These are phyloP conservation scores for Gentiana dahurica DNA, from an alignment of 257 asterid species.

Conservation along the genomic window DNA sequence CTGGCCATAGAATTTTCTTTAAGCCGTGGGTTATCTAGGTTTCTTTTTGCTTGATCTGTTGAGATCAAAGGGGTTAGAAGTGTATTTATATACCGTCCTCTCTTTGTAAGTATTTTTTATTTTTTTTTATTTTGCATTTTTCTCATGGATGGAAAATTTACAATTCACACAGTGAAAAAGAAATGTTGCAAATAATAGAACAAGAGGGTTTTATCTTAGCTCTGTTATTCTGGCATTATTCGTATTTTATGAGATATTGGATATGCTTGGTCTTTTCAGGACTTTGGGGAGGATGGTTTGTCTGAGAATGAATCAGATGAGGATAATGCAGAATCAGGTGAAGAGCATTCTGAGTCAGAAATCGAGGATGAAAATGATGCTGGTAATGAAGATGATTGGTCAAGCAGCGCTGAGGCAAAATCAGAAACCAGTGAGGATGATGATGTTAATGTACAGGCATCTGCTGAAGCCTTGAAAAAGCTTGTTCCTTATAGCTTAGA, in stretches of 20 bases:
- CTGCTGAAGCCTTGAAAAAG: constrained; percentile 71
- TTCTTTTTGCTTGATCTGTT: too few species aligned
- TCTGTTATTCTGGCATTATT: too few species aligned
- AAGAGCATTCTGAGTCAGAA: constrained; percentile 73
- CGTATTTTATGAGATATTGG: neutral
- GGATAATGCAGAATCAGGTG: constrained; percentile 45
- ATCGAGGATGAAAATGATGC: constrained; percentile 65
- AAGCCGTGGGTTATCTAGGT: too few species aligned
- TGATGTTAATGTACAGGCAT: constrained; percentile 50
- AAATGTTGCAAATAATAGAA: too few species aligned
- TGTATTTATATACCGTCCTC: too few species aligned
- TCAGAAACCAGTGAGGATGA: constrained; percentile 76
- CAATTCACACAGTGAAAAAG: too few species aligned
- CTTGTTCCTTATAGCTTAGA: constrained; percentile 56
- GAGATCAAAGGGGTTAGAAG: too few species aligned
- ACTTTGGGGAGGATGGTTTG: constrained; percentile 54
- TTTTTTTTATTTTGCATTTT: too few species aligned
- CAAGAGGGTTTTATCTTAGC: too few species aligned
- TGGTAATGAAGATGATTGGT: constrained; percentile 68
- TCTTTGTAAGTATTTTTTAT: too few species aligned
- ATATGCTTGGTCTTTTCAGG: constrained; percentile 26
- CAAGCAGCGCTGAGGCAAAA: constrained; percentile 62
- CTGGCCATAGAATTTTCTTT: too few species aligned
- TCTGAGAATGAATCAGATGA: constrained; percentile 75
- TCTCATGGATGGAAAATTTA: too few species aligned